Evolutionary conservation across 140 eudicot genomes (phyloP).

Genomic region (Eryngium alpinum): DNA sequence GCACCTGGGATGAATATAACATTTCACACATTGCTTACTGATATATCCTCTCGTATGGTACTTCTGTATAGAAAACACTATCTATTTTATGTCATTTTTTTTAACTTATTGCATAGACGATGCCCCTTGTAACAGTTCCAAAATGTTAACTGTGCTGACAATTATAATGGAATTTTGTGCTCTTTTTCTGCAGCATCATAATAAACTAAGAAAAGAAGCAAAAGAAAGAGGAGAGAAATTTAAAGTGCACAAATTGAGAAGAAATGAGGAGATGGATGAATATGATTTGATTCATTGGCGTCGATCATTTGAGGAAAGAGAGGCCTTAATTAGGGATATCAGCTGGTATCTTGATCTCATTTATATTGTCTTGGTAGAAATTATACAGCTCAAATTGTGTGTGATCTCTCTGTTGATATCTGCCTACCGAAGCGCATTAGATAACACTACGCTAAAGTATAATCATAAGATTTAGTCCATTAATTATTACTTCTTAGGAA

Average conservation of each 20-base stretch:
- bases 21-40: neutral
- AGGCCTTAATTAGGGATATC: slow-evolving; percentile 85
- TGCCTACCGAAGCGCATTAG: neutral
- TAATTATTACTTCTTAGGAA: neutral
- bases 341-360: slow-evolving; percentile 52
- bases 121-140: neutral
- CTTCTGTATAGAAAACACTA: neutral
- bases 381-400: too few relatives aligned
- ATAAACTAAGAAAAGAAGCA: slow-evolving; percentile 52
- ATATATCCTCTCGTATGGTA: neutral
- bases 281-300: slow-evolving; percentile 98
- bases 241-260: slow-evolving; percentile 57
- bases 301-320: slow-evolving; percentile 90
- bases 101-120: neutral
- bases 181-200: slow-evolving; percentile 50
- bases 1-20: neutral
- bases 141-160: neutral
- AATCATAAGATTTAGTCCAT: neutral
- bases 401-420: neutral
- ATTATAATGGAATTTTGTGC: slow-evolving; percentile 11
- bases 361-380: too few relatives aligned
- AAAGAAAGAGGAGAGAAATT: slow-evolving; percentile 65
- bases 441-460: neutral
- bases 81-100: neutral
- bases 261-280: slow-evolving; percentile 91